These are phyloP conservation scores for Lactarius indigo DNA, from an alignment of 768 basidiomycete genomes.

Conservation along the genomic window DNA sequence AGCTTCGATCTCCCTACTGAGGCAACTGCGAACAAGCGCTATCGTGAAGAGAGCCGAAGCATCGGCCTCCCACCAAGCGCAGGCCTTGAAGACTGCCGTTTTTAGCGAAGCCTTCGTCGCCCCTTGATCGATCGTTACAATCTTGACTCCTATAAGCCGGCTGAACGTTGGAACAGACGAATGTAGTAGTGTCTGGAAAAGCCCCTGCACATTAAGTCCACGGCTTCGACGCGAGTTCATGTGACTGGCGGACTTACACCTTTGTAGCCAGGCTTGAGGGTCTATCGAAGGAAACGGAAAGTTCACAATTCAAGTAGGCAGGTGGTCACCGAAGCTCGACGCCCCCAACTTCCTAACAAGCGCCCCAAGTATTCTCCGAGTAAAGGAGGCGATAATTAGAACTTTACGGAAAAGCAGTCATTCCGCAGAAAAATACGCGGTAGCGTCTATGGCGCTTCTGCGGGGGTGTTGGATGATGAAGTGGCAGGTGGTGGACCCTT, in stretches of 20 bases:
- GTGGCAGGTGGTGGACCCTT: neutral
- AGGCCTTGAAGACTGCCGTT: neutral
- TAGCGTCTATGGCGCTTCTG: no score
- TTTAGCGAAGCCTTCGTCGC: neutral
- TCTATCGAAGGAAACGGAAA: slow-evolving; percentile 1
- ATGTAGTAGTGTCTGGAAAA: neutral
- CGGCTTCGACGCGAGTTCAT: neutral
- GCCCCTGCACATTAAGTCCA: neutral
- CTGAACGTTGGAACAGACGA: neutral
- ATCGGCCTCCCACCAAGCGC: neutral
- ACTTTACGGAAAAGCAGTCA: neutral
- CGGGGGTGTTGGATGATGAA: neutral
- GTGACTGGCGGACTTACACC: slow-evolving; percentile 10
- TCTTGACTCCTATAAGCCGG: neutral
- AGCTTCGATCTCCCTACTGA: neutral
- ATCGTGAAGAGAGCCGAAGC: neutral
- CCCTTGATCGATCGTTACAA: slow-evolving; percentile 7
- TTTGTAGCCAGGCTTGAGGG: slow-evolving; percentile 1
- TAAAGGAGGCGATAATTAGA: neutral
- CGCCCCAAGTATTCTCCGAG: neutral
- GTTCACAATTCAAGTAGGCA: neutral
- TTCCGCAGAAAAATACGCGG: neutral
- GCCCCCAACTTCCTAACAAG: neutral
- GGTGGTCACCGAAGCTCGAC: neutral
- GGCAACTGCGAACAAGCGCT: neutral